Evolutionary conservation across 164 flowering plant genomes (phyloP).

Genomic region (Buxus sempervirens): DNA sequence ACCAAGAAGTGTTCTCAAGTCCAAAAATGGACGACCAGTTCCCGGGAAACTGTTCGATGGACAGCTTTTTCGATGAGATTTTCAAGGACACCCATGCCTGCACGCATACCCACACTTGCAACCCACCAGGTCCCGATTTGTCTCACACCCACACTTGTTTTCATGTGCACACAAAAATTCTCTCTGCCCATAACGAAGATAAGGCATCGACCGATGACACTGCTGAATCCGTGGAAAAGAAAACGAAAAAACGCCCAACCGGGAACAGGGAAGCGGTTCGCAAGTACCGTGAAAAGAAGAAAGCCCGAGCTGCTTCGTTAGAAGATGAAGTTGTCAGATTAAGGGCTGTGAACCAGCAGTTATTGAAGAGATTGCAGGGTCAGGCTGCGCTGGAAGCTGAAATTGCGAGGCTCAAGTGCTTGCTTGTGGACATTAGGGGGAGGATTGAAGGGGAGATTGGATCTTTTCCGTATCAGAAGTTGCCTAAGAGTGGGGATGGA

Average conservation of each 20-base stretch:
- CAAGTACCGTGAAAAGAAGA: slow-evolving; percentile 96
- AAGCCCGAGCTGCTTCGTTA: slow-evolving; percentile 77
- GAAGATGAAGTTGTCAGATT: slow-evolving; percentile 81
- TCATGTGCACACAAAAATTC: slow-evolving; percentile 87
- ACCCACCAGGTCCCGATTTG: slow-evolving; percentile 88
- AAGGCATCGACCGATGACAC: slow-evolving; percentile 65
- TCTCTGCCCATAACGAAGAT: slow-evolving; percentile 53
- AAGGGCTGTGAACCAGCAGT: slow-evolving; percentile 71
- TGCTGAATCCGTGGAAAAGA: slow-evolving; percentile 65
- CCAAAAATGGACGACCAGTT: slow-evolving; percentile 40
- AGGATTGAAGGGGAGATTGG: slow-evolving; percentile 99
- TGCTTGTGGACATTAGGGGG: slow-evolving; percentile 94
- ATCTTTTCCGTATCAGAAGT: slow-evolving; percentile 79
- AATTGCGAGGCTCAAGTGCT: slow-evolving; percentile 79
- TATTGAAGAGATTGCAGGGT: slow-evolving; percentile 81
- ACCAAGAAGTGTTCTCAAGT: slow-evolving; percentile 52
- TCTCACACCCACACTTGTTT: slow-evolving; percentile 94
- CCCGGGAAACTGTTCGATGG: slow-evolving; percentile 60
- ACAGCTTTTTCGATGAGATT: slow-evolving; percentile 63
- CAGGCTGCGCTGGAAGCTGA: slow-evolving; percentile 88
- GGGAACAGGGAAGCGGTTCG: slow-evolving; percentile 95
- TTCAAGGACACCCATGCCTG: slow-evolving; percentile 82
- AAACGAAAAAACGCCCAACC: slow-evolving; percentile 60
- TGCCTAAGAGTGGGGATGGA: slow-evolving; percentile 19
- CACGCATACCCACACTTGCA: slow-evolving; percentile 92